These are phyloP conservation scores for Plasmopara muralis DNA, from an alignment of 352 stramenopile genomes.

Conservation along the genomic window DNA sequence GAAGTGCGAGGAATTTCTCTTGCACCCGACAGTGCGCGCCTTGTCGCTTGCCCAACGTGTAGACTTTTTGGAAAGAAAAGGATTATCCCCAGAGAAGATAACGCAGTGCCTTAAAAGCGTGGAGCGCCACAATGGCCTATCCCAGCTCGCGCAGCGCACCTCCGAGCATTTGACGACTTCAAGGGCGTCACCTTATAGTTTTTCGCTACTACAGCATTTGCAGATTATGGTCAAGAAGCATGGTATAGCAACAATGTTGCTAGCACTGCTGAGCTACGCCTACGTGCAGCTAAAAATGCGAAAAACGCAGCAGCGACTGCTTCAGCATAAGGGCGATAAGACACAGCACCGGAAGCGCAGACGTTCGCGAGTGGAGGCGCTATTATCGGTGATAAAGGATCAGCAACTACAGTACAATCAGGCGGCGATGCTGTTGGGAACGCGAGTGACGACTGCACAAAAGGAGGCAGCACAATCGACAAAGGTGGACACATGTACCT, in stretches of 20 bases:
- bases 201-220: slow-evolving; percentile 21
- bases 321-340: slow-evolving; percentile 17
- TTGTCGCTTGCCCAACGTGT: slow-evolving; percentile 65
- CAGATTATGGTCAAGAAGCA: slow-evolving; percentile 28
- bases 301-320: slow-evolving; percentile 25
- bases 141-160: slow-evolving; percentile 21
- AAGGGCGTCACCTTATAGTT: neutral
- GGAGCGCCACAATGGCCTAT: slow-evolving; percentile 49
- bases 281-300: slow-evolving; percentile 26
- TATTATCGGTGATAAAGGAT: slow-evolving; percentile 31
- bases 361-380: slow-evolving; percentile 18
- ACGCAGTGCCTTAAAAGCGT: slow-evolving; percentile 51
- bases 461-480: slow-evolving; percentile 4
- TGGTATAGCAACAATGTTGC: slow-evolving; percentile 24
- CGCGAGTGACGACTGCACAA: slow-evolving; percentile 19
- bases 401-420: slow-evolving; percentile 43
- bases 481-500: slow-evolving; percentile 4
- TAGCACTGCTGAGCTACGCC: slow-evolving; percentile 25
- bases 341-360: slow-evolving; percentile 17
- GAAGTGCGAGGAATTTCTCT: slow-evolving; percentile 61
- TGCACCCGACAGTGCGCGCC: slow-evolving; percentile 54
- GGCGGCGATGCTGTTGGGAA: slow-evolving; percentile 21
- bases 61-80: slow-evolving; percentile 72
- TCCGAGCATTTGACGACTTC: slow-evolving; percentile 5
- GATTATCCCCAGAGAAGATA: slow-evolving; percentile 58